These are phyloP conservation scores for Senna siamea DNA, from an alignment of 306 rosid species.

Conservation along the genomic window DNA sequence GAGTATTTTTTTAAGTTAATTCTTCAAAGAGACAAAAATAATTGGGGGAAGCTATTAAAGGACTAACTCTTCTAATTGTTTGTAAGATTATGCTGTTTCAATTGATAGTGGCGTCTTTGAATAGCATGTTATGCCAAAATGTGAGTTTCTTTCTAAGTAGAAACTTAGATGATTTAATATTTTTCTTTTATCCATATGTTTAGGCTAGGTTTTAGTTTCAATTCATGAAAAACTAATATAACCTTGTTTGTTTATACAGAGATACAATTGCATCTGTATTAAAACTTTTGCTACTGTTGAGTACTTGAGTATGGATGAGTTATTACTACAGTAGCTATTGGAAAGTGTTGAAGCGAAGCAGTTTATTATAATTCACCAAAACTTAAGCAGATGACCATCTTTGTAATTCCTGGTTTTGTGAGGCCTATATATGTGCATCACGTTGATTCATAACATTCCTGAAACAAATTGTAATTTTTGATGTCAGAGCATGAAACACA, in stretches of 20 bases:
- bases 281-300: background rate
- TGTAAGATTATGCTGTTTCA: constrained; percentile 22
- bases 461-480: background rate
- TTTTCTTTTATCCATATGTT: background rate
- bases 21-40: too few relatives aligned
- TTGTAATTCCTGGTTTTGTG: background rate
- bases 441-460: background rate
- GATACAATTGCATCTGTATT: background rate
- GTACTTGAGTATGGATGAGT: background rate
- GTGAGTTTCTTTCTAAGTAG: background rate
- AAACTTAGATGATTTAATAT: background rate
- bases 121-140: constrained; percentile 7
- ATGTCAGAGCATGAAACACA: background rate
- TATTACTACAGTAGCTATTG: background rate
- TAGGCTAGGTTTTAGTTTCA: background rate
- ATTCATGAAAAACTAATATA: background rate
- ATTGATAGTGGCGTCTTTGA: background rate
- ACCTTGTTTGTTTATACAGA: background rate
- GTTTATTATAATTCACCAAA: background rate
- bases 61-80: constrained; percentile 14
- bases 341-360: too few relatives aligned
- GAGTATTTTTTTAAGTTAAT: too few relatives aligned
- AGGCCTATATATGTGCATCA: background rate
- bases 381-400: background rate
- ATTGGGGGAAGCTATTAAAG: too few relatives aligned